Conservation (phyloP, 352 stramenopile genomes). For the Salisapilia sapeloensis region DNA sequence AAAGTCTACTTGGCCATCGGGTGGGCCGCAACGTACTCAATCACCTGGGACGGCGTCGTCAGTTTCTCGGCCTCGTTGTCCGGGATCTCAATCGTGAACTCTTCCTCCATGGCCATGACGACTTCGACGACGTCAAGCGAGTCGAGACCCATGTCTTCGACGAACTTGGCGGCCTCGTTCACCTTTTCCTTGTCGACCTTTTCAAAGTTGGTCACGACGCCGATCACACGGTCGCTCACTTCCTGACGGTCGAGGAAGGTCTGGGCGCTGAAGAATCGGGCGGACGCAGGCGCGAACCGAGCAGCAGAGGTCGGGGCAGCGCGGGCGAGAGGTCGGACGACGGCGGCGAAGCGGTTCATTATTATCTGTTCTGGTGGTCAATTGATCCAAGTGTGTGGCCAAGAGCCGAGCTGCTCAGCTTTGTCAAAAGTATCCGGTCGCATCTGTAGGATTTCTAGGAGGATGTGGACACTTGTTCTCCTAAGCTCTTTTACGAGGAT, state of each 20-base stretch:
- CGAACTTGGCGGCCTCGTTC: conserved; percentile 87
- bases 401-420: no score
- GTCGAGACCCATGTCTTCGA: conserved; percentile 97
- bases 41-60: conserved; percentile 89
- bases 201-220: conserved; percentile 99
- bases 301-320: conserved; percentile 21
- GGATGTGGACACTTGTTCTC: no score
- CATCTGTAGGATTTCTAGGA: no score
- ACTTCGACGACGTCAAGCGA: conserved; percentile 94
- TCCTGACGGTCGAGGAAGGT: conserved; percentile 84
- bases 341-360: conserved; percentile 69
- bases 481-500: no score
- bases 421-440: no score
- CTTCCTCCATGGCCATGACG: conserved; percentile 99
- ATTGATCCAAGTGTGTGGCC: no score
- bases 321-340: conserved; percentile 45
- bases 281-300: conserved; percentile 6
- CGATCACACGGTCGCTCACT: conserved; percentile 93
- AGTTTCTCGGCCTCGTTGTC: conserved; percentile 99
- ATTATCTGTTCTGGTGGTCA: conserved; percentile 4
- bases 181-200: conserved; percentile 95
- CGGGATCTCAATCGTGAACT: conserved; percentile 99
- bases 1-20: conserved; percentile 97
- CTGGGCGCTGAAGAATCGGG: conserved; percentile 64
- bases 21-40: conserved; percentile 97